Percentiles rank a stretch among this genome's conserved stretches.
These are phyloP conservation scores for Vigna unguiculata DNA, from an alignment of 306 rosid genomes.

Conservation along the genomic window DNA sequence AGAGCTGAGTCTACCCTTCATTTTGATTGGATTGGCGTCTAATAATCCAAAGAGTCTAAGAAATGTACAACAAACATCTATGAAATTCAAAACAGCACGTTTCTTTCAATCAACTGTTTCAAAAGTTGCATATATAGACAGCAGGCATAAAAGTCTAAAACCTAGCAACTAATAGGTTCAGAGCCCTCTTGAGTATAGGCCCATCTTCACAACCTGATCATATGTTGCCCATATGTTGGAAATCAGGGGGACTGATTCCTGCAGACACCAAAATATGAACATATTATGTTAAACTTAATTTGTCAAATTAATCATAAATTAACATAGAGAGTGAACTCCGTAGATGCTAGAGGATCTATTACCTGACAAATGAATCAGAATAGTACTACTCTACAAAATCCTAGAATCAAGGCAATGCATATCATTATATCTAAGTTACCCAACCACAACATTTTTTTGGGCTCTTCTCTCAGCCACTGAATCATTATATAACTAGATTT, in stretches of 20 bases:
- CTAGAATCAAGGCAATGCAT: slow-evolving; percentile 35
- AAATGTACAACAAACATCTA: slow-evolving; percentile 18
- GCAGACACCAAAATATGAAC: slow-evolving; percentile 47
- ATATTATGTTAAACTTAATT: slow-evolving; percentile 21
- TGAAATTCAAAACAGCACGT: slow-evolving; percentile 33
- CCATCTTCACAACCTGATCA: slow-evolving; percentile 45
- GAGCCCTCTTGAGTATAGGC: slow-evolving; percentile 18
- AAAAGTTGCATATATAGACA: slow-evolving; percentile 35
- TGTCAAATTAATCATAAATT: slow-evolving; percentile 29
- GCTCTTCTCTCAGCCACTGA: slow-evolving; percentile 5
- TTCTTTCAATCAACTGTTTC: slow-evolving; percentile 32
- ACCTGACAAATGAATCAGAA: slow-evolving; percentile 13
- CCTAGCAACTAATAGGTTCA: slow-evolving; percentile 24
- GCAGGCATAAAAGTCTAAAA: slow-evolving; percentile 22
- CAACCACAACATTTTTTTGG: slow-evolving; percentile 4
- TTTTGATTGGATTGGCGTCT: slow-evolving; percentile 27
- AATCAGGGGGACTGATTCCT: slow-evolving; percentile 63
- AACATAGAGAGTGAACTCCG: slow-evolving; percentile 22
- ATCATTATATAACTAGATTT: slow-evolving; percentile 22
- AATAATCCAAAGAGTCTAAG: not conserved
- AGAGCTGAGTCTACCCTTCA: slow-evolving; percentile 38
- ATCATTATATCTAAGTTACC: slow-evolving; percentile 10
- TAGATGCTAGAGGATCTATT: slow-evolving; percentile 12
- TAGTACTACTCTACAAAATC: slow-evolving; percentile 21
- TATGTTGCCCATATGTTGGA: slow-evolving; percentile 39